Conservation (phyloP, 352 stramenopile genomes). For the Globisporangium middletonii region DNA sequence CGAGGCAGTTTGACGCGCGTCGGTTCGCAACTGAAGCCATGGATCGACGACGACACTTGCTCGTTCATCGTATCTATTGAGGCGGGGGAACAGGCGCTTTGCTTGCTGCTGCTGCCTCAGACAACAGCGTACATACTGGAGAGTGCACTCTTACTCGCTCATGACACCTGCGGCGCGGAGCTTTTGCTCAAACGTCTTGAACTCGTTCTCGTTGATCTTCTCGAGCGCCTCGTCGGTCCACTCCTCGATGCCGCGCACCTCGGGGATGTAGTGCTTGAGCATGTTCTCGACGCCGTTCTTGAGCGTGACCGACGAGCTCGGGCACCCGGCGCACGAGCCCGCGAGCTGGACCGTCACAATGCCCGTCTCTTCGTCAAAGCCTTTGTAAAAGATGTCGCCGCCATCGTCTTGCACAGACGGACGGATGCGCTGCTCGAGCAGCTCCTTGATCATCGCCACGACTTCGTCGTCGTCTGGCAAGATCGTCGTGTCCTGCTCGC, state of each 20-base stretch:
- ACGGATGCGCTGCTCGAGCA: slow-evolving; percentile 97
- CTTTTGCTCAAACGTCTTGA: slow-evolving; percentile 77
- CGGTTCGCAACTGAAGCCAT: too few relatives aligned
- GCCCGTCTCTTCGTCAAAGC: slow-evolving; percentile 94
- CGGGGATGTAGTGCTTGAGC: slow-evolving; percentile 99
- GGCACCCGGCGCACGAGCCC: slow-evolving; percentile 97
- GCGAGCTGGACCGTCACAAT: slow-evolving; percentile 88
- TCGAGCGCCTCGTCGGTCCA: slow-evolving; percentile 76
- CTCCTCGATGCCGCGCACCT: slow-evolving; percentile 90
- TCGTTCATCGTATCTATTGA: too few relatives aligned
- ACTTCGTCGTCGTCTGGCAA: slow-evolving; percentile 97
- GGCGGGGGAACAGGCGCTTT: too few relatives aligned
- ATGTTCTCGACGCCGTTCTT: slow-evolving; percentile 99
- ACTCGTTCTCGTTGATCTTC: slow-evolving; percentile 75
- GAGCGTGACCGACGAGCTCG: slow-evolving; percentile 96
- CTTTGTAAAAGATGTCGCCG: slow-evolving; percentile 98
- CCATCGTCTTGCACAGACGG: slow-evolving; percentile 98
- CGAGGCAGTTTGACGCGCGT: too few relatives aligned
- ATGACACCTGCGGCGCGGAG: slow-evolving; percentile 74
- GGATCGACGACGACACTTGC: too few relatives aligned
- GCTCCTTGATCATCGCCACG: slow-evolving; percentile 99
- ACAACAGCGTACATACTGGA: too few relatives aligned
- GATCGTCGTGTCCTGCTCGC: slow-evolving; percentile 85
- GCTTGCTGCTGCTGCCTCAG: too few relatives aligned
- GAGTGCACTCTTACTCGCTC: slow-evolving; percentile 72